Base-by-base conservation (phyloP, 73 alveolate genomes). In the Breviolum minutum region DNA sequence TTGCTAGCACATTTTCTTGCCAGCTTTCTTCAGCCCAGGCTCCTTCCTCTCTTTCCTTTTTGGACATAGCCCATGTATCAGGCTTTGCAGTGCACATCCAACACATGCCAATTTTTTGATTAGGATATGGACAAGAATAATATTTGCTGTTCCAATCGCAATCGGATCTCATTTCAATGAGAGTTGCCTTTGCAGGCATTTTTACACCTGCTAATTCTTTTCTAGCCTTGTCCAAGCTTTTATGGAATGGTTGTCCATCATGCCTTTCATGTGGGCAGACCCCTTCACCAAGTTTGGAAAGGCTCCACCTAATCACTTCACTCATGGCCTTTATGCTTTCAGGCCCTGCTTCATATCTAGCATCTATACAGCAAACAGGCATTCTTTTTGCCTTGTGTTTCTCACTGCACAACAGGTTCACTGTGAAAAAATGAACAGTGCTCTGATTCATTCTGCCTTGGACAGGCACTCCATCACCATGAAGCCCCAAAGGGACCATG, bases 81-180 rank as follows among this genome's bases (percentile, higher is more conserved):
- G 89, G 89, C 80, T 40, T 71, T 20, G 89, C 76, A 24, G 69
- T n/a, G 19, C 97, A 91, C 24, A 91, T 32, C 97, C 97, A 91
- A 40, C 97, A 91, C 29, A 20, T 27, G 8, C 87, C 89, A 12
- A 0, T 26, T 19, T 60, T 24, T 26, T 20, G 63, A 17, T 91
- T 91, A 6, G 24, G 70, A 1, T 26, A 22, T 22, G 97, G 89
- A 24, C n/a, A 29, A 0, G 66, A 63, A 10, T 20, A 91, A 77
- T 79, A 91, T 54, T 74, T 91, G 66, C 13, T 6, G 63, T 24
- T 54, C 97, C 97, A 91, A 62, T 91, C 97, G 89, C 97, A 91
- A 66, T 91, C 97, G 16, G 68, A 27, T 32, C 97, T 54, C 68
- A 74, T 3, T 30, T 68, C 76, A 7, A 54, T 40, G 76, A 29